Evolutionary conservation across 1,284 basidiomycete species (phyloP), one percentile per base, ranked within the genome.

Genomic region (Tilletia walkeri): DNA sequence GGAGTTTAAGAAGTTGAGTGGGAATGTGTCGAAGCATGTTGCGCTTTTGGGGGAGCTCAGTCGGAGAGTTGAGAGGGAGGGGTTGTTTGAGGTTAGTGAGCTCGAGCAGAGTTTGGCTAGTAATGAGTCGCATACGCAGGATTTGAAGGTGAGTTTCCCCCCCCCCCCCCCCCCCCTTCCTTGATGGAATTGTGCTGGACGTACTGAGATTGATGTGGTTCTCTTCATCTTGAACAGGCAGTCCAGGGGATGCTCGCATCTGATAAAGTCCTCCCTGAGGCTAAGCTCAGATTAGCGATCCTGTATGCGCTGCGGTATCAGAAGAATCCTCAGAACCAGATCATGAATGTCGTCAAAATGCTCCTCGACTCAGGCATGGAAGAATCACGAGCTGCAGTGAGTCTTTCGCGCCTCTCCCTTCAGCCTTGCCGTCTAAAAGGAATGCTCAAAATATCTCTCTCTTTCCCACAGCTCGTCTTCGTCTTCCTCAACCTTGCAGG

Each of bases 21-120:
- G 95, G 30, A 99, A 99, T 84, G 96, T 99, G 41, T 94, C 92
- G 85, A 99, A 99, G 85, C 96, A 99, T 81, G 96, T 99, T 30
- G 92, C 95, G 7, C 86, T 99, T 12, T 94, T 99, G 0, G 95
- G 95, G 48, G 96, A 99, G 84, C 88, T 99, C 72, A 96, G 94
- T 81, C 87, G 94, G 71, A 84, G 97, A 50, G 94, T 99, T 24
- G 92, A 91, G 67, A 87, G 90, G 73, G 91, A 95, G 80, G 92
- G 73, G 30, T 71, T 82, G 16, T 70, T 99, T 59, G 92, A 93
- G 70, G 89, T 96, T 0, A 93, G 92, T 47, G 96, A 99, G 86
- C 88, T 98, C 16, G 96, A 99, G 84, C 96, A 99, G 85, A 94
- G 94, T 50, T 87, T 99, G 69, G 95, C 95, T 2, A 93, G 93